Conservation (phyloP, 495 filamentous ascomycete species). For the Aspergillus sclerotiicarbonarius region DNA sequence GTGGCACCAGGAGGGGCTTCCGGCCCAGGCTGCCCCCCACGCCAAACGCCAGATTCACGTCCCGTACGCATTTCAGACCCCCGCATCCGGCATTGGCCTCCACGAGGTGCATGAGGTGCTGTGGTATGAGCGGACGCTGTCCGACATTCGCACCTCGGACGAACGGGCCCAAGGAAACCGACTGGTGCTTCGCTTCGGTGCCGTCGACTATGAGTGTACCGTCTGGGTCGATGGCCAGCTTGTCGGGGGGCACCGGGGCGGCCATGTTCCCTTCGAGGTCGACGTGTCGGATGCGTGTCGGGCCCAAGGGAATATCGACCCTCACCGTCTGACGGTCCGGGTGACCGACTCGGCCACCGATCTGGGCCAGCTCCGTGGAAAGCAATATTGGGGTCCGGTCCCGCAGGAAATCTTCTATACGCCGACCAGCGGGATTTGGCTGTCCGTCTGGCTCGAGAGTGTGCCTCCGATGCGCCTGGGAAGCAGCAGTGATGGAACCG, state of each 20-base stretch:
- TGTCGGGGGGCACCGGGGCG: constrained; percentile 31
- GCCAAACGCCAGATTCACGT: constrained; percentile 49
- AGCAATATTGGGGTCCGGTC: constrained; percentile 40
- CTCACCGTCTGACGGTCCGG: constrained; percentile 26
- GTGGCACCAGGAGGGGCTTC: constrained; percentile 30
- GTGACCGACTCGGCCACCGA: constrained; percentile 34
- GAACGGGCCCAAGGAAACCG: constrained; percentile 19
- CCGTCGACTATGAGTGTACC: constrained; percentile 38
- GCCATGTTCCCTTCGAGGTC: constrained; percentile 39
- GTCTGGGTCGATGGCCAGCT: constrained; percentile 31
- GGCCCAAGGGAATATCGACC: background rate
- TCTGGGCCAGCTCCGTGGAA: constrained; percentile 38
- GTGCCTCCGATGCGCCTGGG: constrained; percentile 28
- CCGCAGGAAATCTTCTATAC: constrained; percentile 44
- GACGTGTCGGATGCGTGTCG: constrained; percentile 29
- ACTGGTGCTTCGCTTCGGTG: constrained; percentile 35
- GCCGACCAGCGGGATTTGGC: constrained; percentile 39
- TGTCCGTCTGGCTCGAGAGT: constrained; percentile 38
- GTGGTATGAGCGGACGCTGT: constrained; percentile 55
- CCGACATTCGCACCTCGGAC: constrained; percentile 39
- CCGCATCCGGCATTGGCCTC: constrained; percentile 53
- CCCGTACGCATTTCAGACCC: constrained; percentile 58
- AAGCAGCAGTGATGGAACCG: constrained; percentile 32
- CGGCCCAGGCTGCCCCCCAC: constrained; percentile 12
- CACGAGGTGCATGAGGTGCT: constrained; percentile 56